Evolutionary conservation across 1,139 yeast species (phyloP).

Genomic region (Blastobotrys indianensis): DNA sequence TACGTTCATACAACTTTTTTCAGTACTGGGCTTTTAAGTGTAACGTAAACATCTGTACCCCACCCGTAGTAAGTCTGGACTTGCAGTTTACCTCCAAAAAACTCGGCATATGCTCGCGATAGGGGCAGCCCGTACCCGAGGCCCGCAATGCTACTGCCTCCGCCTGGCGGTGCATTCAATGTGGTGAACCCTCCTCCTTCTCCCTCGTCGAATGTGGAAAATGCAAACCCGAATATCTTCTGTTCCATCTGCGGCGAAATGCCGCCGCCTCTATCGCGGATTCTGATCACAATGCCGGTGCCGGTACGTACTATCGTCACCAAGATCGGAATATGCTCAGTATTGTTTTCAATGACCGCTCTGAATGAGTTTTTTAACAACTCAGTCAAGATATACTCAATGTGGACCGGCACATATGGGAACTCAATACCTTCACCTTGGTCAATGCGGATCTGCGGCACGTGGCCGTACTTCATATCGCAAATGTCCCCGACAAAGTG

Average conservation of each 20-base stretch:
- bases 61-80: constrained; percentile 78
- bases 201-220: constrained; percentile 63
- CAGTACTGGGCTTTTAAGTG: constrained; percentile 39
- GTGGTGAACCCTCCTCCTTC: constrained; percentile 46
- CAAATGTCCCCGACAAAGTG: constrained; percentile 79
- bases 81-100: constrained; percentile 70
- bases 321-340: constrained; percentile 50
- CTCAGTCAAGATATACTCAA: constrained; percentile 83
- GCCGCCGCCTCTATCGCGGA: constrained; percentile 88
- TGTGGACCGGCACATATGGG: constrained; percentile 80
- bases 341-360: constrained; percentile 69
- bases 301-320: constrained; percentile 59
- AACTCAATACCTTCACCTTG: constrained; percentile 45
- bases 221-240: constrained; percentile 78
- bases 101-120: constrained; percentile 64
- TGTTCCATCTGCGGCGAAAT: constrained; percentile 59
- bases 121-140: constrained; percentile 95
- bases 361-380: constrained; percentile 80
- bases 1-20: constrained; percentile 11
- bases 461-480: constrained; percentile 71
- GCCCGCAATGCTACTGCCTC: constrained; percentile 78
- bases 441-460: constrained; percentile 56
- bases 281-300: constrained; percentile 45
- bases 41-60: constrained; percentile 74
- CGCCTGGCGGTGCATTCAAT: constrained; percentile 60